Evolutionary conservation across 2,329 filamentous ascomycete species (phyloP), one percentile per base, ranked within the genome.

Genomic region (Aspergillus luchuensis): DNA sequence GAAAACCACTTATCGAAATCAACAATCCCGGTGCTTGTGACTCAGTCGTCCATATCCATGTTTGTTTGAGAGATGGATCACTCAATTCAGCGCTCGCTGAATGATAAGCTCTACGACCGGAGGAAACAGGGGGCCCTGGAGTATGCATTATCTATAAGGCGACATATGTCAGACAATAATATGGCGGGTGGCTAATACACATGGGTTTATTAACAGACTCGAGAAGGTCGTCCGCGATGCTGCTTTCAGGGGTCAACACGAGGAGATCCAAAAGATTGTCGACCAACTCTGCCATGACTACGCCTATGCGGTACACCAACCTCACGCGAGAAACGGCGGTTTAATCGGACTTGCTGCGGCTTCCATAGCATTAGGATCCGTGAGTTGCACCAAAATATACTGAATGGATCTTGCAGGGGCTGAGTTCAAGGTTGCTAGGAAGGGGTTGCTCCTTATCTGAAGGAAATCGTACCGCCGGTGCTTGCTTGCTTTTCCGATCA

Each of bases 41-140:
- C 50, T 56, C 43, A 55, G 57, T 66, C 63, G 57, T 66, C 63
- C 56, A 66, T 41, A 59, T 59, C 62, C 55, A 66, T 66, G 60
- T 51, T 56, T 50, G 49, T 59, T 51, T 67, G 67, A 73, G 70
- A 65, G 63, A 97, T 98, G 93, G 94, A 98, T 82, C 83, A 86
- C 72, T 89, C 88, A 74, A 91, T 97, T 75, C 92, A 96, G 79
- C 91, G 94, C 70, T 86, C 93, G 68, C 84, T 99, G 74, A 96
- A 96, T 76, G 95, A 99, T 81, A 99, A 97, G 86, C 89, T 98
- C 74, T 99, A 99, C 78, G 95, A 99, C 76, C 97, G 96, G 83
- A 88, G 96, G 75, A 99, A 99, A 79, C 89, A 92, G 72, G 95
- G 95, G 66, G 95, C 96, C 70, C 86, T 99, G 60, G 95, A 99